A percentile compares a stretch with the other conserved stretches of the same genome.
These are phyloP conservation scores for Zasmidium angulare DNA, from an alignment of 2,329 filamentous ascomycete genomes.

Conservation along the genomic window DNA sequence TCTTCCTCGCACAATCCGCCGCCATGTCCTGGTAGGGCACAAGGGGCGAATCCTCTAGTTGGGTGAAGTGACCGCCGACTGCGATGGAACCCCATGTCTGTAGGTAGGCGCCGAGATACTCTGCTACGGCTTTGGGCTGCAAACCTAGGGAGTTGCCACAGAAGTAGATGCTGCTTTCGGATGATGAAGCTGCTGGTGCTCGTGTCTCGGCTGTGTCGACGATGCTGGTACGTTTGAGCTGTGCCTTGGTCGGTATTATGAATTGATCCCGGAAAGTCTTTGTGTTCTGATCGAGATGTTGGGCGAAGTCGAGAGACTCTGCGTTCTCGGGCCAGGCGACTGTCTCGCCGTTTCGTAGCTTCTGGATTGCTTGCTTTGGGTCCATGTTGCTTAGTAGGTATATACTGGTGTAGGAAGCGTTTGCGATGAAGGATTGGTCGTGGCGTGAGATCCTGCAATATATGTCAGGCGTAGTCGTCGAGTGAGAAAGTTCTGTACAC, in stretches of 20 bases:
- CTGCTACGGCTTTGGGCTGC: constrained; percentile 68
- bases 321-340: constrained; percentile 26
- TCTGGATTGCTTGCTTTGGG: constrained; percentile 21
- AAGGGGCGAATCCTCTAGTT: constrained; percentile 60
- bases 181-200: constrained; percentile 14
- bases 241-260: constrained; percentile 71
- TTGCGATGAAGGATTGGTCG: neutral
- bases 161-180: constrained; percentile 67
- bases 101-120: constrained; percentile 69
- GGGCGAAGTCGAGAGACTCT: constrained; percentile 27
- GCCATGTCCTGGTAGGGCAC: constrained; percentile 76
- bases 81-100: constrained; percentile 82
- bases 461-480: neutral
- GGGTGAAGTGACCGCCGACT: constrained; percentile 70
- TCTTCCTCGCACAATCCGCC: constrained; percentile 67
- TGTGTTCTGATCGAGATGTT: constrained; percentile 25
- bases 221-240: constrained; percentile 64
- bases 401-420: neutral
- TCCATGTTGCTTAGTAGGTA: constrained; percentile 22
- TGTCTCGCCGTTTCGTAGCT: constrained; percentile 27
- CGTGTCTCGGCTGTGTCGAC: constrained; percentile 25
- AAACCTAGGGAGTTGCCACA: constrained; percentile 87
- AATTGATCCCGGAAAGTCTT: constrained; percentile 55
- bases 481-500: neutral
- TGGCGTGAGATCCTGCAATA: constrained; percentile 3